Evolutionary conservation across 1,284 basidiomycete genomes (phyloP).

Genomic region (Coriolopsis trogii): DNA sequence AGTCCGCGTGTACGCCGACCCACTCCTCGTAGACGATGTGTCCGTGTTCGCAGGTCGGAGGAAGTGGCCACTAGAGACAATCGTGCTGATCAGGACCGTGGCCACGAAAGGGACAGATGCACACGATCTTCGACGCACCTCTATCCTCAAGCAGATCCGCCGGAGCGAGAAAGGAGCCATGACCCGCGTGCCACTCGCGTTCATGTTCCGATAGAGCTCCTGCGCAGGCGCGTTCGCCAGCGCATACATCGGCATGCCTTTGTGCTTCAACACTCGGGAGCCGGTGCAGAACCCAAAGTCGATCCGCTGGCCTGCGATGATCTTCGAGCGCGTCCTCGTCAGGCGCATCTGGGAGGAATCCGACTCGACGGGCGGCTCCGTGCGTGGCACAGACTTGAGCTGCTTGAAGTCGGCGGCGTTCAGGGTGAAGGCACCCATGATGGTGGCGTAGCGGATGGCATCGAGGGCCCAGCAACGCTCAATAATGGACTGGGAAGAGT

Average conservation of each 20-base stretch:
- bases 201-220: conserved; percentile 7
- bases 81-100: background rate
- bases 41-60: background rate
- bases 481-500: background rate
- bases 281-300: conserved; percentile 11
- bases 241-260: conserved; percentile 20
- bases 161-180: conserved; percentile 3
- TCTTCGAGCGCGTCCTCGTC: conserved; percentile 11
- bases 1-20: conserved; percentile 2
- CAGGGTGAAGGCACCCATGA: conserved; percentile 12
- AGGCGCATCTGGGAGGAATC: conserved; percentile 1
- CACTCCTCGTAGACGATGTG: conserved; percentile 12
- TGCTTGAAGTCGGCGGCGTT: conserved; percentile 4
- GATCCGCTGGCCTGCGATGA: conserved; percentile 9
- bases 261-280: background rate
- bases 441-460: conserved; percentile 15
- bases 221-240: conserved; percentile 9
- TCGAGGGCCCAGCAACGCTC: conserved; percentile 6
- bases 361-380: background rate
- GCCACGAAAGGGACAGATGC: background rate
- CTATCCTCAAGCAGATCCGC: conserved; percentile 8
- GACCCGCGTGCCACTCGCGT: background rate
- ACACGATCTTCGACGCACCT: conserved; percentile 13
- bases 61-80: conserved; percentile 15
- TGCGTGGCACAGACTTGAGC: conserved; percentile 15